Evolutionary conservation across 2,329 filamentous ascomycete species (phyloP).

Genomic region (Daldinia sp.): DNA sequence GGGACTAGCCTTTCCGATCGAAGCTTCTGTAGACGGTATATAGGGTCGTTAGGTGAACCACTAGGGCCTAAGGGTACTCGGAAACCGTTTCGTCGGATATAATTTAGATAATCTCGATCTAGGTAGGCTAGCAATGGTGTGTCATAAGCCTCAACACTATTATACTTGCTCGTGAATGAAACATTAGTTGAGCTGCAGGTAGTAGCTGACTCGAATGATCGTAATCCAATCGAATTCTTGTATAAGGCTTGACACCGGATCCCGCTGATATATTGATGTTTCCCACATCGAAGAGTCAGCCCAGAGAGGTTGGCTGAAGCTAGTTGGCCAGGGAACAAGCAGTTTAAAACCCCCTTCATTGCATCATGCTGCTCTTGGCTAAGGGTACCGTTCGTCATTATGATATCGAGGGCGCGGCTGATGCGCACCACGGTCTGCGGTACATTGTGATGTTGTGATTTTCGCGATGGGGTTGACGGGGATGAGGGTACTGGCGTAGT

Average conservation of each 20-base stretch:
- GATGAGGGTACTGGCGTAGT: conserved; percentile 52
- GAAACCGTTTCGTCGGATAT: conserved; percentile 58
- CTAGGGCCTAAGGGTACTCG: conserved; percentile 54
- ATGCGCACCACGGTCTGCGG: conserved; percentile 55
- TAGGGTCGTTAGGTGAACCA: conserved; percentile 55
- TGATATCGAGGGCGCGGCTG: conserved; percentile 54
- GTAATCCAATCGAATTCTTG: conserved; percentile 48
- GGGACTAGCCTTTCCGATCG: conserved; percentile 59
- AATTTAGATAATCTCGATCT: conserved; percentile 55
- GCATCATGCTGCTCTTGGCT: conserved; percentile 50
- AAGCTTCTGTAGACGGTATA: conserved; percentile 57
- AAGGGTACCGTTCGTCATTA: conserved; percentile 50
- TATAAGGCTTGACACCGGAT: conserved; percentile 61
- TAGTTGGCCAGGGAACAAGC: conserved; percentile 52
- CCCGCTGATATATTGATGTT: conserved; percentile 53
- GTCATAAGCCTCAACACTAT: conserved; percentile 39
- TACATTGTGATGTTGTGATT: conserved; percentile 46
- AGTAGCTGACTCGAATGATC: conserved; percentile 49
- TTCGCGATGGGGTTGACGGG: conserved; percentile 47
- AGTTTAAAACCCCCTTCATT: conserved; percentile 55
- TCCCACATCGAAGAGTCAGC: conserved; percentile 60
- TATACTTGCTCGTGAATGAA: conserved; percentile 14
- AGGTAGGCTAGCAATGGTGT: conserved; percentile 57
- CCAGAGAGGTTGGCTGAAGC: conserved; percentile 47
- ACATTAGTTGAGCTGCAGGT: conserved; percentile 48